phyloP scores from a whole-genome alignment of 495 filamentous ascomycete genomes.

The Talaromyces thailandensis region DNA sequence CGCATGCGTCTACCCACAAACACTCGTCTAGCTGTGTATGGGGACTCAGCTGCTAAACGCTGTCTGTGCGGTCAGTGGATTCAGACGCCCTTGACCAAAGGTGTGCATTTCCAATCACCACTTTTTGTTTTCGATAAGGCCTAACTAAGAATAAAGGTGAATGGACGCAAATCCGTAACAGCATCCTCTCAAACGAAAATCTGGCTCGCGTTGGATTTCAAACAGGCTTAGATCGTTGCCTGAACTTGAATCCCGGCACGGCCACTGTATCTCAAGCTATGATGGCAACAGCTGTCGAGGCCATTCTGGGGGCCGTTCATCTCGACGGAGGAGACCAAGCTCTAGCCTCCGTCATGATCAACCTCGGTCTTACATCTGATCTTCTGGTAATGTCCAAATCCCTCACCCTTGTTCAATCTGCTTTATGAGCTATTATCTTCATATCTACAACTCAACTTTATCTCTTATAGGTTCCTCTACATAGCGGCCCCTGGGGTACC shows the following conservation, averaged over 20 bases:
- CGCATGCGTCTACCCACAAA: neutral
- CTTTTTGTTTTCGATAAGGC: neutral
- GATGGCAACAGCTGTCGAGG: conserved; percentile 11
- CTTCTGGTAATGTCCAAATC: neutral
- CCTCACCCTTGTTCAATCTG: neutral
- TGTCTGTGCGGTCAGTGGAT: neutral
- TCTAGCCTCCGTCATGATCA: neutral
- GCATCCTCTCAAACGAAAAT: neutral
- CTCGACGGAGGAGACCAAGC: neutral
- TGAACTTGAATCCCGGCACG: conserved; percentile 8
- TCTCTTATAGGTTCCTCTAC: conserved; percentile 1
- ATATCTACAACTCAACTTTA: neutral
- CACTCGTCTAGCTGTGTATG: neutral
- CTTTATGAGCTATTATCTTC: neutral
- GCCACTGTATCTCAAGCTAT: neutral
- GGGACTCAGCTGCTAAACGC: neutral
- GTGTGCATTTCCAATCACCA: neutral
- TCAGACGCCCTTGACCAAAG: neutral
- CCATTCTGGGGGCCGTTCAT: conserved; percentile 11
- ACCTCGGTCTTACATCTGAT: neutral
- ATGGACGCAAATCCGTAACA: neutral
- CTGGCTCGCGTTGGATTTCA: conserved; percentile 6
- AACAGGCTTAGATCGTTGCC: conserved; percentile 2
- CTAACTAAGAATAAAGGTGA: neutral
- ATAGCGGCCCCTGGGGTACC: neutral